Conservation (phyloP, 2,329 filamentous ascomycete species). For the Thelonectria olida region DNA sequence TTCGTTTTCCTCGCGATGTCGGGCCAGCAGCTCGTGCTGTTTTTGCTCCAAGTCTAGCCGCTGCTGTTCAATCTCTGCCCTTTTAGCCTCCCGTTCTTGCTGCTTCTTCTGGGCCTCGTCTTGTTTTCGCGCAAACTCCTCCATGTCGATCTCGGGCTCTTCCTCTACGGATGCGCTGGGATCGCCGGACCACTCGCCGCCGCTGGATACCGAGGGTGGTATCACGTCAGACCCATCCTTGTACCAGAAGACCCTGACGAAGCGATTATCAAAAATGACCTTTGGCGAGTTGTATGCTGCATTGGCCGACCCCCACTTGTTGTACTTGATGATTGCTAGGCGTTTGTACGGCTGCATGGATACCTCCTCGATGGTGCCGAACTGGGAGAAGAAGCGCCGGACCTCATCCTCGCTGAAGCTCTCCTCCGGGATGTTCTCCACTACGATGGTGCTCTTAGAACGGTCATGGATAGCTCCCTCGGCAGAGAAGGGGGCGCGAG, state of each 20-base stretch:
- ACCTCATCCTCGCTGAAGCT: constrained; percentile 73
- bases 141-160: constrained; percentile 71
- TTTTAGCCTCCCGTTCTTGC: constrained; percentile 71
- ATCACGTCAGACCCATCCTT: constrained; percentile 59
- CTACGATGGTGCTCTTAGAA: constrained; percentile 73
- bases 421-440: constrained; percentile 81
- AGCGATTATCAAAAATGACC: constrained; percentile 84
- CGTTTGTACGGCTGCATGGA: constrained; percentile 73
- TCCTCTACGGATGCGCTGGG: constrained; percentile 27
- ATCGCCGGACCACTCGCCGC: constrained; percentile 39
- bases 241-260: constrained; percentile 86
- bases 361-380: constrained; percentile 72
- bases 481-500: constrained; percentile 69
- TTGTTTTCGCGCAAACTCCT: constrained; percentile 74
- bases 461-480: constrained; percentile 70
- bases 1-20: constrained; percentile 73
- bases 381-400: constrained; percentile 75
- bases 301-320: constrained; percentile 71
- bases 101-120: constrained; percentile 76
- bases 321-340: constrained; percentile 75
- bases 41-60: constrained; percentile 72
- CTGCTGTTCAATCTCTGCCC: constrained; percentile 69
- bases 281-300: constrained; percentile 80
- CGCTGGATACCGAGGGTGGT: constrained; percentile 39
- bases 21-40: constrained; percentile 68